Evolutionary conservation across 2,329 filamentous ascomycete genomes (phyloP), one percentile per base, ranked within the genome.

Genomic region (Bipolaris cookei): DNA sequence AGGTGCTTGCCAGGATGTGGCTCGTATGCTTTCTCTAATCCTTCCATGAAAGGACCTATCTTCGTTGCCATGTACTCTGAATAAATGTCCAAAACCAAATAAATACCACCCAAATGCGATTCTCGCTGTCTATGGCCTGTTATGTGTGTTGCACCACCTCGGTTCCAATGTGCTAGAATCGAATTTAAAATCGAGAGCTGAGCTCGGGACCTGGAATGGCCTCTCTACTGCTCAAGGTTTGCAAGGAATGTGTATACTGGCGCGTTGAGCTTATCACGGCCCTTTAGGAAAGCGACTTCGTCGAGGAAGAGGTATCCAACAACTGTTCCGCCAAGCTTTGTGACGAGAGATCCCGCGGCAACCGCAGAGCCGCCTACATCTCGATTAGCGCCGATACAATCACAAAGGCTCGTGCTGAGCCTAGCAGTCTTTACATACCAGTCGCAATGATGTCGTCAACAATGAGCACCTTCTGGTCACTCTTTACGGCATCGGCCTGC

Each of bases 381-480:
- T 13, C 10, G 3, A 45, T 68, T 39, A 70, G 62, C 55, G 30
- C 38, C 11, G 7, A 23, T 45, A 6, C 11, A 6, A 6, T 11
- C 7, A 13, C 28, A 7, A 7, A 30, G 23, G 28, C 39, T 37
- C 23, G 10, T 16, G 4, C 6, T 14, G 16, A 28, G 20, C 10
- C 46, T 28, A 14, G 16, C 8, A 23, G 21, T 16, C 4, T 35
- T 1, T 37, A 80, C 89, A 77, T 83, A 97, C 94, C 94, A 64
- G 95, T 99, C 55, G 95, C 95, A 81, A 99, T 98, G 74, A 99
- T 96, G 77, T 99, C 95, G 78, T 99, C 95, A 30, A 99, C 92
- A 65, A 99, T 85, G 61, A 99, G 82, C 56, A 97, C 94, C 77
- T 89, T 93, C 81, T 97, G 91, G 34, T 93, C 93, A 49, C 86